These are phyloP conservation scores for Amanita rubescens DNA, from an alignment of 768 basidiomycete genomes.

Conservation along the genomic window DNA sequence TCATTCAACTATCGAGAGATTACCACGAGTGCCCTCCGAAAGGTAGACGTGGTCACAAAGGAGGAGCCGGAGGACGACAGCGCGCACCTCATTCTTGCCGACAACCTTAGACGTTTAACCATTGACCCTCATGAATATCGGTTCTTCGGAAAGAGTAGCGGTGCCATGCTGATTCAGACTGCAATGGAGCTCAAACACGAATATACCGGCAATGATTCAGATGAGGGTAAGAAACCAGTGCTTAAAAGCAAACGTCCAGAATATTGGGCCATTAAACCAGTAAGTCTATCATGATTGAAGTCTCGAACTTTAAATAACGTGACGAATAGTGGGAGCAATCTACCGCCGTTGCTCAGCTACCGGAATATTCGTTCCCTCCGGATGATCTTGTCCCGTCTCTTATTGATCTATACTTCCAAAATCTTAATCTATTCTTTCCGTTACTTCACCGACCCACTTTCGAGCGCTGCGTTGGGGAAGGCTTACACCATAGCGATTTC, in stretches of 20 bases:
- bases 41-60: conserved; percentile 15
- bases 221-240: not conserved
- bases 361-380: conserved; percentile 40
- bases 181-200: conserved; percentile 57
- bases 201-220: conserved; percentile 32
- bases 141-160: conserved; percentile 53
- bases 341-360: conserved; percentile 8
- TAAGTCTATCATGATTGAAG: conserved; percentile 14
- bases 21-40: conserved; percentile 28
- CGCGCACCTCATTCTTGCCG: conserved; percentile 25
- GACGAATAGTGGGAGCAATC: conserved; percentile 30
- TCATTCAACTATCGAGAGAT: conserved; percentile 14
- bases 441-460: conserved; percentile 72
- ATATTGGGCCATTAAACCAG: conserved; percentile 31
- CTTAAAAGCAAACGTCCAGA: conserved; percentile 22
- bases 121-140: conserved; percentile 30
- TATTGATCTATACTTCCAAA: conserved; percentile 56
- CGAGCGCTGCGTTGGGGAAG: conserved; percentile 38
- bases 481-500: conserved; percentile 41
- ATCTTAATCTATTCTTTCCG: conserved; percentile 51
- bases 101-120: conserved; percentile 26
- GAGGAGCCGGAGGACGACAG: conserved; percentile 29
- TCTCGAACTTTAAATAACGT: not conserved
- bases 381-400: conserved; percentile 42
- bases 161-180: conserved; percentile 43